Percentiles rank a stretch among this genome's conserved stretches.
Evolutionary conservation across 495 filamentous ascomycete species (phyloP).

Genomic region (Penicillium nucicola): DNA sequence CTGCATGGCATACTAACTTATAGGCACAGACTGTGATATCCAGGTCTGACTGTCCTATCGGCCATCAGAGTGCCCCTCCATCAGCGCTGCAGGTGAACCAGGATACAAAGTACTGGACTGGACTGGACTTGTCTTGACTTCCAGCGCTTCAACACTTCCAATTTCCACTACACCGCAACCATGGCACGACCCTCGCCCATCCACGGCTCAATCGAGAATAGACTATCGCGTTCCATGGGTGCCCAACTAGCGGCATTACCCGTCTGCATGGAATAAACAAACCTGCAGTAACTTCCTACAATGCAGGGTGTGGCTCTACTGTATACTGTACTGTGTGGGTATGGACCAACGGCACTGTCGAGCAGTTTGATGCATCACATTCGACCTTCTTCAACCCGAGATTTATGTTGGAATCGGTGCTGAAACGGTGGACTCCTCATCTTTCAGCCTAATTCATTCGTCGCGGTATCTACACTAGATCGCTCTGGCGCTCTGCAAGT

Average conservation of each 20-base stretch:
- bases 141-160: neutral
- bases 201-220: neutral
- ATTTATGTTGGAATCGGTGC: no score
- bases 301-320: neutral
- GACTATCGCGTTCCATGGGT: neutral
- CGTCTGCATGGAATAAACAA: neutral
- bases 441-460: neutral
- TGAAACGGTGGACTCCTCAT: neutral
- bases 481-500: constrained; percentile 1
- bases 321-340: no score
- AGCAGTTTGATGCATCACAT: no score
- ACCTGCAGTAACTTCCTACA: neutral
- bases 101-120: no score
- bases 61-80: constrained; percentile 21
- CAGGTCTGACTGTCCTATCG: constrained; percentile 17
- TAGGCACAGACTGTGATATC: constrained; percentile 14
- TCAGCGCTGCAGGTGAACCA: constrained; percentile 1
- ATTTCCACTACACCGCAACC: constrained; percentile 9
- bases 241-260: neutral
- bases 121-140: no score
- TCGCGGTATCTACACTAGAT: neutral
- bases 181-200: neutral
- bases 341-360: no score
- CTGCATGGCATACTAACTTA: constrained; percentile 4
- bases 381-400: no score